These are phyloP conservation scores for Morella rubra DNA, from an alignment of 306 rosid genomes.

Conservation along the genomic window DNA sequence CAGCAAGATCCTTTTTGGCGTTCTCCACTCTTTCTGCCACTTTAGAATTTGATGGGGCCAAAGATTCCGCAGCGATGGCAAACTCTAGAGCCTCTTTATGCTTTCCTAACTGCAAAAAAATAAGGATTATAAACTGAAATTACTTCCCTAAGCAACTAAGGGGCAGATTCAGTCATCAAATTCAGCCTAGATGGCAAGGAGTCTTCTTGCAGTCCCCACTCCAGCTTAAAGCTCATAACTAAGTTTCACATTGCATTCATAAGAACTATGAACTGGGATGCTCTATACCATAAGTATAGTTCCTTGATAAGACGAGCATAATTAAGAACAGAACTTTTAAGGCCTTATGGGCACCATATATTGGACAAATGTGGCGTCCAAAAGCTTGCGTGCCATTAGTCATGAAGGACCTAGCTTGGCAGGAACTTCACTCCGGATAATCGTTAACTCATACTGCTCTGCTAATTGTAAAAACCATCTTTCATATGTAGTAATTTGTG, in stretches of 20 bases:
- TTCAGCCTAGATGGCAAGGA: conserved; percentile 10
- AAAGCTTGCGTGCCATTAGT: not conserved
- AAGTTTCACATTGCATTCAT: not conserved
- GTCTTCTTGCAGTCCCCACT: not conserved
- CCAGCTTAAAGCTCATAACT: not conserved
- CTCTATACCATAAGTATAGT: not conserved
- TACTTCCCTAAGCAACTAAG: conserved; percentile 15
- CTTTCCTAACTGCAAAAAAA: conserved; percentile 69
- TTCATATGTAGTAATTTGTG: not conserved
- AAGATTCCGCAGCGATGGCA: conserved; percentile 60
- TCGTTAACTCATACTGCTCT: not conserved
- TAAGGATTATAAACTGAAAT: conserved; percentile 21
- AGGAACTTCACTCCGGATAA: not conserved
- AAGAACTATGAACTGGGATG: not conserved
- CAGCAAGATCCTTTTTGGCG: conserved; percentile 66
- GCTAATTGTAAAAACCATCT: not conserved
- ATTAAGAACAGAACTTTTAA: not conserved
- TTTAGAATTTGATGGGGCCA: conserved; percentile 69
- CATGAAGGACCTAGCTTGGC: not conserved
- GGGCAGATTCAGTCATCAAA: conserved; percentile 15
- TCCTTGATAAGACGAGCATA: not conserved
- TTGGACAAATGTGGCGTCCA: not conserved
- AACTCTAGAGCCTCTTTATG: conserved; percentile 87
- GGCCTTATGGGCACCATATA: not conserved
- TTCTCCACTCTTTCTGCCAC: conserved; percentile 72